Conservation (phyloP, 164 flowering plant genomes). For the Vitis labrusca region DNA sequence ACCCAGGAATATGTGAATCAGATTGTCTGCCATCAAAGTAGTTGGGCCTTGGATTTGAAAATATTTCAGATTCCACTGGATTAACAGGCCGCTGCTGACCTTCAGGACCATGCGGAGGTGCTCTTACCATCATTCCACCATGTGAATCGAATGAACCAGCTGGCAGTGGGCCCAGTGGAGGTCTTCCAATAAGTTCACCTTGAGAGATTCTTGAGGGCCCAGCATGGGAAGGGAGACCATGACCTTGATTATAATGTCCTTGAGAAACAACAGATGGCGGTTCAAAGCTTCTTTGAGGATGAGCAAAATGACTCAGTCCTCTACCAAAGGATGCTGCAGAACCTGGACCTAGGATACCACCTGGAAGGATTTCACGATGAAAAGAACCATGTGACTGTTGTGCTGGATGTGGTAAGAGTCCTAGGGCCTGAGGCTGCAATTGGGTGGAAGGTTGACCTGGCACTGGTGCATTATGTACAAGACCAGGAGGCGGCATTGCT, state of each 20-base stretch:
- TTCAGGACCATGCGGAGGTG: conserved; percentile 37
- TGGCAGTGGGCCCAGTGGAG: conserved; percentile 24
- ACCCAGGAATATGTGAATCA: conserved; percentile 31
- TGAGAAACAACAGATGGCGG: conserved; percentile 22
- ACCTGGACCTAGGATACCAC: conserved; percentile 31
- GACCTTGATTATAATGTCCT: conserved; percentile 29
- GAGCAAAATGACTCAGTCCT: conserved; percentile 41
- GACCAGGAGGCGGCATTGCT: conserved; percentile 29
- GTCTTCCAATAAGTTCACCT: conserved; percentile 30
- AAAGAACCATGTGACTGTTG: conserved; percentile 16
- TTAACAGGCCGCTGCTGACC: conserved; percentile 26
- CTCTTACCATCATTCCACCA: conserved; percentile 34
- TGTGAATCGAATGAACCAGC: conserved; percentile 40
- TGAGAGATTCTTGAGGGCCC: conserved; percentile 25
- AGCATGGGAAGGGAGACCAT: conserved; percentile 19
- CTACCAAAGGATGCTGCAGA: conserved; percentile 32
- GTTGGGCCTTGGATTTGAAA: conserved; percentile 30
- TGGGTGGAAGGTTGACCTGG: conserved; percentile 34
- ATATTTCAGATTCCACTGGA: conserved; percentile 34
- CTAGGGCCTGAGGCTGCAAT: conserved; percentile 45
- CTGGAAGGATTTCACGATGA: conserved; percentile 28
- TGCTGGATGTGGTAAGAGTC: conserved; percentile 29
- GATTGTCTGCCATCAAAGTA: conserved; percentile 37
- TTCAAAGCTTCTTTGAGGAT: conserved; percentile 28
- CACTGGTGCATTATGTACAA: conserved; percentile 24